Evolutionary conservation across 148 eudicot species (phyloP), one percentile per base, ranked within the genome.

Genomic region (Diospyros kaki): DNA sequence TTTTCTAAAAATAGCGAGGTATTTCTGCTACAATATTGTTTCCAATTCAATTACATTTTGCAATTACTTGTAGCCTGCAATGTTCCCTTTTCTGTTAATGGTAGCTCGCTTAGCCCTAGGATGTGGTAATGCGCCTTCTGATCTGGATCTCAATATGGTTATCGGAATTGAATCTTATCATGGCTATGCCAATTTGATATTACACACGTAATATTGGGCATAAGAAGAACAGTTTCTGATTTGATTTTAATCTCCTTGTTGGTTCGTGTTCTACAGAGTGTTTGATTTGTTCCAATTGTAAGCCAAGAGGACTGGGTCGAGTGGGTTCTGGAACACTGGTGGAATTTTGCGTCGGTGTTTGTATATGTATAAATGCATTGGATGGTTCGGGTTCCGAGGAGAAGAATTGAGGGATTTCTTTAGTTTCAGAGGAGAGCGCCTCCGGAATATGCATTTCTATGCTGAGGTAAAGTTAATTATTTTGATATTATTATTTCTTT

Each of bases 41-140:
- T 70, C 18, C 58, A 28, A 28, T 28, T 28, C 28, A 28, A 17
- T 28, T 53, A 5, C 41, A 18, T 56, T 44, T 48, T 53, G 6
- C 55, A 11, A 46, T 76, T 5, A 6, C 12, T 40, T 14, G 41
- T n/a, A 51, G 4, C 40, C 9, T 73, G 41, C 43, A 40, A 62
- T 71, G 48, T 44, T 52, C 61, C 14, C 74, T 62, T 2, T 59
- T 45, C 4, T 2, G 58, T 52, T 59, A 60, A n/a, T 68, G 69
- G 76, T 56, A 71, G 71, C 73, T 48, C 69, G 56, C 54, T 14
- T 6, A 13, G 69, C 77, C 87, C 79, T 76, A 77, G 78, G 78
- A 48, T 48, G 52, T 4, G 52, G 2, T 54, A 0, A 4, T 10
- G 18, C 46, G n/a, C 13, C 14, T 64, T 12, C 52, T 43, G 70